Base-by-base conservation (phyloP, 305 asterid species). In the Fraxinus nigra region DNA sequence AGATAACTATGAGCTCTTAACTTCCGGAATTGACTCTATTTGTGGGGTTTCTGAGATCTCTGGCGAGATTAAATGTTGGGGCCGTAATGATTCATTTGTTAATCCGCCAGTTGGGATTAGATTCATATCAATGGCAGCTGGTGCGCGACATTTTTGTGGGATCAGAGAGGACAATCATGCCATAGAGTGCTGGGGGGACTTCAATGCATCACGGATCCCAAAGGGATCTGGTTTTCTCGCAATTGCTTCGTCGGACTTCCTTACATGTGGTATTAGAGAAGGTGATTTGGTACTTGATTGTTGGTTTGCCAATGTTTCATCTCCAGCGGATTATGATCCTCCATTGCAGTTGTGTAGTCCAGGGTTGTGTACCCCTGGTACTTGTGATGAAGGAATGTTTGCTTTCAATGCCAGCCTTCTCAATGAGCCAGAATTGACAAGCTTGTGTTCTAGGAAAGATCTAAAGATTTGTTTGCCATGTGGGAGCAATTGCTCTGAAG, bases 311-410 rank as follows among this genome's bases (percentile, higher is more conserved):
- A 86, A 87, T 70, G 78, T 85, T 4, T 85, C 89, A 0, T 85
- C 91, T 0, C 84, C 86, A 8, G 75, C 67, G 3, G 83, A 85
- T 82, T 92, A 90, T 78, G 95, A 92, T 85, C 99, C 99, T 46
- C 99, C 99, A 0, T 78, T 96, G 92, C 92, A 96, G 95, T 81
- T 96, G 75, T 96, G 98, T 79, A 96, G 98, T 80, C 99, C 99
- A 0, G 98, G 99, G 0, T 85, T 94, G 30, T 96, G 99, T 82
- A 85, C 83, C 7, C 86, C 97, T 3, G 87, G 85, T 46, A 28
- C 83, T 4, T 96, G 99, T 26, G 87, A 91, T 0, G 90, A 87
- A 59, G 92, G 91, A 34, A 89, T 84, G 90, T 96, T 94, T 82
- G 90, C 97, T 10, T 96, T 93, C 91, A 92, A 96, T 76, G 99